phyloP scores from a whole-genome alignment of 306 rosid species.

The Quercus robur region DNA sequence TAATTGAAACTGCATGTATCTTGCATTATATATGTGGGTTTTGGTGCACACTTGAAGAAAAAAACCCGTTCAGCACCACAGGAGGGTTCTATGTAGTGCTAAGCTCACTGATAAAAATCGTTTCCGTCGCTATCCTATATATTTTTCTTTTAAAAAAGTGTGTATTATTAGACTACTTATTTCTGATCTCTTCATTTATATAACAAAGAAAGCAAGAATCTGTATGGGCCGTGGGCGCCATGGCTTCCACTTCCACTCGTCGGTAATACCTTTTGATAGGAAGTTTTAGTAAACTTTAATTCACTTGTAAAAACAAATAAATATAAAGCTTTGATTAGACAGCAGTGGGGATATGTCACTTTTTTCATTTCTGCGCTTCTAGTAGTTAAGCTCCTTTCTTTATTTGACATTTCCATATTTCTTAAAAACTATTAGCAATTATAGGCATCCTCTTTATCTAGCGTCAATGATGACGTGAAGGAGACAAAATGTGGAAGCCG shows the following conservation, averaged over 20 bases:
- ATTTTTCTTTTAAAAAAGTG: neutral
- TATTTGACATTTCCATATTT: neutral
- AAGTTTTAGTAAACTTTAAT: neutral
- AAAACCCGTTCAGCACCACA: too few relatives aligned
- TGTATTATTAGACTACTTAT: neutral
- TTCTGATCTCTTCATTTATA: neutral
- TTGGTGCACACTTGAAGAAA: too few relatives aligned
- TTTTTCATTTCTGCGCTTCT: neutral
- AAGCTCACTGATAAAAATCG: neutral
- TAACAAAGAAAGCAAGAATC: constrained; percentile 14
- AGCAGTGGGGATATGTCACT: too few relatives aligned
- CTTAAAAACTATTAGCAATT: neutral
- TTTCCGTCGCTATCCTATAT: neutral
- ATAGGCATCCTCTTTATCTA: neutral
- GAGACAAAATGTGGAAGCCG: neutral
- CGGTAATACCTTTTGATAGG: neutral
- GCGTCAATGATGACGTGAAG: constrained; percentile 4
- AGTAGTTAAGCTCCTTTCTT: neutral
- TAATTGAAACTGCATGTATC: neutral
- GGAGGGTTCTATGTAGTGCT: neutral
- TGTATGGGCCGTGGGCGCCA: constrained; percentile 28
- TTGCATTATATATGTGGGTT: neutral
- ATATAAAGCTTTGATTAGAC: constrained; percentile 2
- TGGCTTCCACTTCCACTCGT: constrained; percentile 40
- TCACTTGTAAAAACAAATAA: neutral